Conservation (phyloP, 2,329 filamentous ascomycete species). For the Chaetomium globosum region DNA sequence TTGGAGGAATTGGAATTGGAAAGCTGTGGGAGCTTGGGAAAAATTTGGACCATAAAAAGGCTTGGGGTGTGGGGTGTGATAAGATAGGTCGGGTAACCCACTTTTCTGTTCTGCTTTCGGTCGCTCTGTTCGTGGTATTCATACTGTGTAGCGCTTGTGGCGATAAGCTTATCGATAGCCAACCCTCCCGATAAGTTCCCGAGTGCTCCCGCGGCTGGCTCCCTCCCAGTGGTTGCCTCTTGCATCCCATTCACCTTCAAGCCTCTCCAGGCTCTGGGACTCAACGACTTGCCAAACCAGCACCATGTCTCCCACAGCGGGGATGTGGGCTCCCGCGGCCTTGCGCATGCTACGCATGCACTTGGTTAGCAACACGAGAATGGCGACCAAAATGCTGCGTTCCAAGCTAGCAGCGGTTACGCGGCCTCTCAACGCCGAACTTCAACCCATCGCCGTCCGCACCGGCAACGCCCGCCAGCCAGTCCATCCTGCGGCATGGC, state of each 20-base stretch:
- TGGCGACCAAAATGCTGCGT: constrained; percentile 53
- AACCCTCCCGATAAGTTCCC: constrained; percentile 34
- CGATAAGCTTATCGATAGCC: constrained; percentile 34
- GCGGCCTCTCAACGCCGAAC: constrained; percentile 49
- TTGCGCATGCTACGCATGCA: constrained; percentile 58
- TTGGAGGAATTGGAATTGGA: constrained; percentile 30
- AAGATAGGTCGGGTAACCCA: constrained; percentile 22
- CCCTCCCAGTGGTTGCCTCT: constrained; percentile 15
- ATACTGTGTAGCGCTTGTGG: constrained; percentile 10
- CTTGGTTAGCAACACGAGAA: constrained; percentile 47
- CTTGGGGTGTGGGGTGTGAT: constrained; percentile 31
- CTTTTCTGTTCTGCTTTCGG: background rate
- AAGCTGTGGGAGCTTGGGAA: constrained; percentile 33
- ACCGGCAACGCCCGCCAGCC: constrained; percentile 51
- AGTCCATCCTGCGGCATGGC: constrained; percentile 54
- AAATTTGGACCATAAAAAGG: constrained; percentile 35
- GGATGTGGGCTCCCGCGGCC: constrained; percentile 60
- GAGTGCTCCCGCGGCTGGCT: constrained; percentile 27
- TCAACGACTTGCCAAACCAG: constrained; percentile 31
- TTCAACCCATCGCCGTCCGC: constrained; percentile 52
- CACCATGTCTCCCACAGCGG: constrained; percentile 58
- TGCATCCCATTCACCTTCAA: background rate
- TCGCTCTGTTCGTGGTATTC: background rate
- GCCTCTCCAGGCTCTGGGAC: constrained; percentile 10
- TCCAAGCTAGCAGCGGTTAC: constrained; percentile 51